Base-by-base conservation (phyloP, 2,329 filamentous ascomycete genomes). In the Colletotrichum sp. region DNA sequence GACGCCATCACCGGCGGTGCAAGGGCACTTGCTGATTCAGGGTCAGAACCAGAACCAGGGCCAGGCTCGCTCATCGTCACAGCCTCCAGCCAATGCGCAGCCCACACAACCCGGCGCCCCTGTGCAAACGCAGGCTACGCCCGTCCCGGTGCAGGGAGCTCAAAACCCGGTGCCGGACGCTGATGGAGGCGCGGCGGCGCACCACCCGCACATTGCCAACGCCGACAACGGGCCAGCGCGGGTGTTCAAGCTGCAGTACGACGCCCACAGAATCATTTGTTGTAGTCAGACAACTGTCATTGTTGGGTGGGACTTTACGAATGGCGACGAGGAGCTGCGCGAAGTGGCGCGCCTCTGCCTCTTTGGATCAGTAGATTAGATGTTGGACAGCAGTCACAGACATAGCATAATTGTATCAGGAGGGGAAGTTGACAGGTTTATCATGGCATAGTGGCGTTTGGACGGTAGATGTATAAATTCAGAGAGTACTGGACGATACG, bases 231-330 rank as follows among this genome's bases (percentile, higher is more conserved):
- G 87, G 71, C 87, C 88, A 13, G 87, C 89, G 9, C 86, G 97
- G 29, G 95, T 99, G 5, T 99, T 99, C 88, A 99, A 99, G 85
- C 89, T 99, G 44, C 97, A 99, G 84, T 99, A 98, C 80, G 97
- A 99, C 82, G 95, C 96, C 1, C 91, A 96, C 27, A 93, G 96
- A 80, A 98, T 99, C 79, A 94, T 99, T 71, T 98, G 96, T 86
- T 98, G 96, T 83, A 97, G 95, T 78, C 96, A 99, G 84, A 95
- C 97, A 72, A 93, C 93, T 52, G 92, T 94, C 19, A 99, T 99
- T 81, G 95, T 99, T 1, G 97, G 96, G 0, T 99, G 97, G 97
- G 97, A 99, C 84, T 99, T 99, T 89, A 97, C 96, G 75, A 95
- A 96, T 79, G 94, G 92, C 6, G 96, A 99, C 79, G 85, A 90